These are phyloP conservation scores for Cercospora brassicicola DNA, from an alignment of 2,329 filamentous ascomycete species.

Conservation along the genomic window DNA sequence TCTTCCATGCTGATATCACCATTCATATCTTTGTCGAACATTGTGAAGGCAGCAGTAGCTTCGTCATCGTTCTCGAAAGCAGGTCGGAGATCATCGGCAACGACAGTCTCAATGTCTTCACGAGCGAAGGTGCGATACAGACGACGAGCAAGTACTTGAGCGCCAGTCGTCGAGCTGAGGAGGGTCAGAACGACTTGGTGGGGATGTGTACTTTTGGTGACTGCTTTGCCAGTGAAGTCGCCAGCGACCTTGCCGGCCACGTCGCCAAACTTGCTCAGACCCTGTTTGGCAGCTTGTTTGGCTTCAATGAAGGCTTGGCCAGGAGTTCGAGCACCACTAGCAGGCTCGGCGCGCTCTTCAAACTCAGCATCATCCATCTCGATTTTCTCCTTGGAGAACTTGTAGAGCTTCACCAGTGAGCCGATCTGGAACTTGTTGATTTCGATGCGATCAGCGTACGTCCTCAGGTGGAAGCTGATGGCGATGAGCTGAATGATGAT, in stretches of 20 bases:
- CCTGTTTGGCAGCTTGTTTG: conserved; percentile 71
- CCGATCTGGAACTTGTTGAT: conserved; percentile 88
- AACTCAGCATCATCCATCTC: conserved; percentile 74
- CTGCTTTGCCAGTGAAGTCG: conserved; percentile 78
- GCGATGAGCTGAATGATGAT: conserved; percentile 93
- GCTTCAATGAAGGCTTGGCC: conserved; percentile 67
- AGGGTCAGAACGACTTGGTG: conserved; percentile 81
- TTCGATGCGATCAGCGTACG: conserved; percentile 86
- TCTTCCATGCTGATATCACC: conserved; percentile 96
- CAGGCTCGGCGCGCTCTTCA: conserved; percentile 54
- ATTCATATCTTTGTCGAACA: conserved; percentile 96
- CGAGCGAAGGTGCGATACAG: conserved; percentile 82
- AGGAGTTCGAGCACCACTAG: conserved; percentile 70
- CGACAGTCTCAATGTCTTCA: conserved; percentile 73
- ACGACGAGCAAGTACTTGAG: conserved; percentile 81
- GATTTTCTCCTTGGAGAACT: conserved; percentile 64
- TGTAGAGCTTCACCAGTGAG: conserved; percentile 64
- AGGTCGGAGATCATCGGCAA: conserved; percentile 71
- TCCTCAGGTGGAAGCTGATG: conserved; percentile 85
- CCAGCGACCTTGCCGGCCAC: conserved; percentile 83
- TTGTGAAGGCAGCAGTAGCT: conserved; percentile 80
- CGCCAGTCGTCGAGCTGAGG: conserved; percentile 68
- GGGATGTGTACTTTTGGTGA: conserved; percentile 71
- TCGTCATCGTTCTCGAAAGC: conserved; percentile 84
- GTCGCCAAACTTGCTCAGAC: conserved; percentile 77